These are phyloP conservation scores for Rhodomyrtus psidioides DNA, from an alignment of 441 rosid genomes.

Conservation along the genomic window DNA sequence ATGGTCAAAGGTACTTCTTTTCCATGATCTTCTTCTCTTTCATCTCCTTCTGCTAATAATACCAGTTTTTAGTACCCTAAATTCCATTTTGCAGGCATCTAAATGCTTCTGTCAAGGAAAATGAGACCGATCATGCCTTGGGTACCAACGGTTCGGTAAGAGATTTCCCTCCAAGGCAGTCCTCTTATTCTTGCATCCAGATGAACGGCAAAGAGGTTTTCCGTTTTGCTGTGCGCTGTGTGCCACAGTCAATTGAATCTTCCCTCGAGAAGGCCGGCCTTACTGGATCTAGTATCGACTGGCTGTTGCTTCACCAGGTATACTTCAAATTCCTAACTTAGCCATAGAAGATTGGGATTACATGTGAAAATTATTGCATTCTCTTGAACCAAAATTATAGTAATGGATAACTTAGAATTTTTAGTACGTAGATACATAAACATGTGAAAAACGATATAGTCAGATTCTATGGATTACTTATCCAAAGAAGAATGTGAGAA, in stretches of 20 bases:
- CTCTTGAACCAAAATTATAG: neutral
- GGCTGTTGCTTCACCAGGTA: conserved; percentile 98
- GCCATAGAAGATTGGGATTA: neutral
- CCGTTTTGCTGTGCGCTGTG: conserved; percentile 77
- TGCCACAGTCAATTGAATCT: conserved; percentile 75
- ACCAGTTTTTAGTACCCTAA: neutral
- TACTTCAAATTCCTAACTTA: neutral
- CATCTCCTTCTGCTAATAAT: neutral
- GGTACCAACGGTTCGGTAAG: conserved; percentile 57
- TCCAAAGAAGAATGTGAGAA: neutral
- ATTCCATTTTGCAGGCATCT: conserved; percentile 50
- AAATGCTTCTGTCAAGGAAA: conserved; percentile 35
- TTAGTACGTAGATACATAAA: neutral
- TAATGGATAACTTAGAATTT: neutral
- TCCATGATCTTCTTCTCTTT: neutral
- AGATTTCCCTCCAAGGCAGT: conserved; percentile 48
- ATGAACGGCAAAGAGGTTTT: conserved; percentile 97
- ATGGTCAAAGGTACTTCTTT: conserved; percentile 52
- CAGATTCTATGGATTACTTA: neutral
- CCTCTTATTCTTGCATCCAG: conserved; percentile 62
- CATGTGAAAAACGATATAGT: neutral
- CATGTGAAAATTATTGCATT: neutral
- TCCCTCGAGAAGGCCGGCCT: conserved; percentile 83
- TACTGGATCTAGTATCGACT: conserved; percentile 54
- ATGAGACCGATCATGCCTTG: conserved; percentile 26